These are phyloP conservation scores for Sergeia podlipaevii DNA, from an alignment of 208 protist species.

Conservation along the genomic window DNA sequence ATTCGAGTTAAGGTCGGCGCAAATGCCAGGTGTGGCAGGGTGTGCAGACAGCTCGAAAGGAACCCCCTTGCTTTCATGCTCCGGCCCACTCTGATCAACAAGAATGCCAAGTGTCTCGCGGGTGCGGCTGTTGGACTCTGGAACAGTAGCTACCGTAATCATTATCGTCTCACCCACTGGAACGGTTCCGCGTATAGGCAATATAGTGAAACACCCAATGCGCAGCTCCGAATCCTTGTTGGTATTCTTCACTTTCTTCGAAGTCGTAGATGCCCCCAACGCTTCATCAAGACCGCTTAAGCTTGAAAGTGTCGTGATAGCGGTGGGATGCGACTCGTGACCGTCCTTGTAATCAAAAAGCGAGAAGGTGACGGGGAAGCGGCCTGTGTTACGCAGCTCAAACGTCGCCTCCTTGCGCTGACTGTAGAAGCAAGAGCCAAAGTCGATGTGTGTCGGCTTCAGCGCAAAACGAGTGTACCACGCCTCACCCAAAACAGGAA, in stretches of 20 bases:
- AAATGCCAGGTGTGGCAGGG: slow-evolving; percentile 91
- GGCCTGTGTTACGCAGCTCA: slow-evolving; percentile 88
- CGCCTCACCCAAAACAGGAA: slow-evolving; percentile 77
- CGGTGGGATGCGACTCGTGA: no score
- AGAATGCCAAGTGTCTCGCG: slow-evolving; percentile 87
- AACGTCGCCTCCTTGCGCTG: slow-evolving; percentile 79
- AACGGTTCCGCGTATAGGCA: slow-evolving; percentile 62
- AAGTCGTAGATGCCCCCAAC: neutral
- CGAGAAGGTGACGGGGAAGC: slow-evolving; percentile 74
- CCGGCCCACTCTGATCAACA: slow-evolving; percentile 86
- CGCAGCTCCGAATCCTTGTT: slow-evolving; percentile 35
- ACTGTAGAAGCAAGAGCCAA: slow-evolving; percentile 91
- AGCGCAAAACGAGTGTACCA: slow-evolving; percentile 90
- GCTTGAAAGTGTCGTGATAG: neutral
- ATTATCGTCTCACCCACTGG: slow-evolving; percentile 46
- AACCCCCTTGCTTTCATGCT: slow-evolving; percentile 56
- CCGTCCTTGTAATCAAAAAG: slow-evolving; percentile 81
- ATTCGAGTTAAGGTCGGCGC: slow-evolving; percentile 74
- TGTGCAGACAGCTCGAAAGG: slow-evolving; percentile 92
- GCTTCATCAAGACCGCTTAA: neutral
- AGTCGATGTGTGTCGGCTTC: slow-evolving; percentile 91
- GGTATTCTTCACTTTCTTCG: slow-evolving; percentile 5
- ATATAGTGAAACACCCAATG: slow-evolving; percentile 76
- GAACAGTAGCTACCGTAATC: slow-evolving; percentile 79
- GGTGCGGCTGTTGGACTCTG: slow-evolving; percentile 40